Evolutionary conservation across 208 protist species (phyloP), one percentile per base, ranked within the genome.

Genomic region (Trypanosoma rangeli): DNA sequence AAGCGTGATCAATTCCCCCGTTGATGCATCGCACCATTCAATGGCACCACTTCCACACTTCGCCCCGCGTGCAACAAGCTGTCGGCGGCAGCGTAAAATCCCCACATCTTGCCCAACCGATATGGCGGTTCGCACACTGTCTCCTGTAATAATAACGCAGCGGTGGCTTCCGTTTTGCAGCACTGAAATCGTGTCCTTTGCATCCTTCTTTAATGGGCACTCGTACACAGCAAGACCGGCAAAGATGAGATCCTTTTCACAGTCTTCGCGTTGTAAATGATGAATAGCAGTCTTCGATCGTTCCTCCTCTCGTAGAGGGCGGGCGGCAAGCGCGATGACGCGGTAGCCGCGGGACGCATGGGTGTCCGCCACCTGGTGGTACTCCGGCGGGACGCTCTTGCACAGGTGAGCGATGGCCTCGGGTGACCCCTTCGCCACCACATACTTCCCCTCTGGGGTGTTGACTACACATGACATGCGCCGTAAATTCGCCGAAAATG

Each of bases 111-210:
- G 73, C 26, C 96, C 98, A 22, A 99, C 98, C 28, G 97, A 96
- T 63, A 97, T 95, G 24, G 98, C 98, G 3, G 99, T 99, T 35
- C 98, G 89, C 28, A 92, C 84, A 81, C 98, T 98, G 79, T 99
- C 99, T 56, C 99, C 99, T 4, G 99, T 99, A 68, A 99, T 98
- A 90, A 99, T 99, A 49, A 97, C 84, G 48, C 97, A 95, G 50
- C 84, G 84, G 72, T 97, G 93, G 62, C 87, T 90, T 68, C 86
- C 84, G 31, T 76, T 68, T 26, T 88, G 71, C 22, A 99, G 76
- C 64, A 90, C 85, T 55, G 73, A 62, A 60, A 99, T 95, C 18
- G 92, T 92, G 31, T 82, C 67, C 31, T 71, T 70, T 15, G 95
- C 88, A 67, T 98, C 97, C 77, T 89, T 86, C 79, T 98, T 98